Evolutionary conservation across 768 basidiomycete species (phyloP), one percentile per base, ranked within the genome.

Genomic region (Fistulinella prunicolor): DNA sequence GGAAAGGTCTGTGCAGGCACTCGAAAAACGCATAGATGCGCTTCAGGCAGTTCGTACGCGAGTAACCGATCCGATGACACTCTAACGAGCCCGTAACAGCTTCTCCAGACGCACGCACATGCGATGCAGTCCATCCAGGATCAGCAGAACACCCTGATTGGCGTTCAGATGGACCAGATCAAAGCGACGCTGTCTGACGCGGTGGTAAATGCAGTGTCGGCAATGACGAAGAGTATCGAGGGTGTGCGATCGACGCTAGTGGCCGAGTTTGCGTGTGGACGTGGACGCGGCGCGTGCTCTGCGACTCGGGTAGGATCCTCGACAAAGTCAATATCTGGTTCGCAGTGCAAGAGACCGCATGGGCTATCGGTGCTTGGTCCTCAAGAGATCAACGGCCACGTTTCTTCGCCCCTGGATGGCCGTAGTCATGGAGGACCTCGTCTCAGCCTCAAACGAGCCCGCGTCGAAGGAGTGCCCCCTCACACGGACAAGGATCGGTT

Each of bases 21-120:
- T 83, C 29, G 73, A 80, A 34, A 79, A 80, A 56, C 75, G 79
- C 35, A 62, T 83, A 38, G 81, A 82, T 54, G 74, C 78, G 16
- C 68, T 82, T 34, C 78, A 82, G 59, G 53, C 67, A 58, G 82
- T 83, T 65, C 46, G 54, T 55, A 36, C 38, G 44, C 44, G 34
- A 16, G 8, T 22, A 17, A 16, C 5, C 14, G 9, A 50, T 29
- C 46, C 17, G 37, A 22, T 16, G 4, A 32, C 60, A 59, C 54
- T 4, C 54, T 57, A 43, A 57, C 20, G 8, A 46, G 12, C 72
- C 71, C 50, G 54, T 65, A 6, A 28, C 26, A 41, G 64, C 57
- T 67, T 34, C 64, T 84, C 21, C 80, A 83, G 60, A 72, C 72
- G 14, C 80, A 85, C 46, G 68, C 71, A 2, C 77, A 80, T 57